These are phyloP conservation scores for Ilex asprella DNA, from an alignment of 257 asterid species.

Conservation along the genomic window DNA sequence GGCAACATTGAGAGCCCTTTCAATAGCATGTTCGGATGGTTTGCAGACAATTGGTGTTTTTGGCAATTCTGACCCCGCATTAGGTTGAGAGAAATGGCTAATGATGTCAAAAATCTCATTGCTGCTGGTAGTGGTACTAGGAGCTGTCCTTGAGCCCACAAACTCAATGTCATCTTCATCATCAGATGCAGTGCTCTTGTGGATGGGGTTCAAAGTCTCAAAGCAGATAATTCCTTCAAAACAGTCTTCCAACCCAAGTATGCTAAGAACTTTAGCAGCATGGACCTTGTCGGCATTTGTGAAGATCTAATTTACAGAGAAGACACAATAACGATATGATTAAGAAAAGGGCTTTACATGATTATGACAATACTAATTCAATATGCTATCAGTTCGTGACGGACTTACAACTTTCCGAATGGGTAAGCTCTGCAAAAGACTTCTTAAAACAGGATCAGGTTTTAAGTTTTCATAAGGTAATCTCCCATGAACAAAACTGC, in stretches of 20 bases:
- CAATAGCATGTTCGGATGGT: slow-evolving; percentile 79
- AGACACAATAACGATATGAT: too few species aligned
- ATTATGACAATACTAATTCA: too few species aligned
- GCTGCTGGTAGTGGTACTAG: slow-evolving; percentile 11
- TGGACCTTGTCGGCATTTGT: slow-evolving; percentile 89
- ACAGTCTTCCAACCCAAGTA: slow-evolving; percentile 78
- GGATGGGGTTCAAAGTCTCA: slow-evolving; percentile 83
- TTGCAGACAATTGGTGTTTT: slow-evolving; percentile 85
- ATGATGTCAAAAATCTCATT: slow-evolving; percentile 64
- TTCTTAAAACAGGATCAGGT: slow-evolving; percentile 78
- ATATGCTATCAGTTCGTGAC: not conserved
- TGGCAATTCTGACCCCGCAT: slow-evolving; percentile 45
- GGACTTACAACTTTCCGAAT: slow-evolving; percentile 72
- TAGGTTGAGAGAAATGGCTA: slow-evolving; percentile 61
- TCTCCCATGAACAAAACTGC: slow-evolving; percentile 95
- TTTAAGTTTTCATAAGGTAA: slow-evolving; percentile 77
- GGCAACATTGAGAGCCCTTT: slow-evolving; percentile 68
- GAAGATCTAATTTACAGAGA: slow-evolving; percentile 49
- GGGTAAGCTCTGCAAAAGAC: slow-evolving; percentile 69
- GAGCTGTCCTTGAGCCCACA: slow-evolving; percentile 33
- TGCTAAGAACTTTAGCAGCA: slow-evolving; percentile 59
- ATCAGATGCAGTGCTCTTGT: slow-evolving; percentile 57
- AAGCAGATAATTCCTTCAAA: slow-evolving; percentile 93
- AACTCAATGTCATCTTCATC: slow-evolving; percentile 79
- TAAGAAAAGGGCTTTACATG: too few species aligned